Evolutionary conservation across 176 grass and related monocot genomes (phyloP).

Genomic region (Phyllostachys edulis): DNA sequence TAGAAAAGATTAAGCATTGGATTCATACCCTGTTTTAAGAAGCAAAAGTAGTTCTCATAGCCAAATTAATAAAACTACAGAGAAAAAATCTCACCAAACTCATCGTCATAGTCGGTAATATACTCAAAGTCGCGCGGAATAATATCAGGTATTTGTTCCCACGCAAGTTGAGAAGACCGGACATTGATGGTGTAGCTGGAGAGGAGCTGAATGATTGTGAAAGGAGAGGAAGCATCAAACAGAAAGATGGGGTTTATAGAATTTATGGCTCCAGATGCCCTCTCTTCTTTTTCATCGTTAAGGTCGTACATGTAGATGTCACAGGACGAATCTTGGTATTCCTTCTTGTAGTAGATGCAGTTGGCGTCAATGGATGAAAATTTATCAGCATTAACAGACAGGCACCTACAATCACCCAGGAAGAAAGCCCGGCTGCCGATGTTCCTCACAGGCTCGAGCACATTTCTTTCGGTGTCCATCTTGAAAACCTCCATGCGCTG

Average conservation of each 20-base stretch:
- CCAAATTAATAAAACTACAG: too few relatives aligned
- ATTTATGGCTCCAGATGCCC: neutral
- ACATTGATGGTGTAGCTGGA: neutral
- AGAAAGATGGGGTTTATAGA: neutral
- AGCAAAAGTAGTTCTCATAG: too few relatives aligned
- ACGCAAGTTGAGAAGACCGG: neutral
- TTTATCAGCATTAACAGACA: neutral
- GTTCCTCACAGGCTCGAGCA: neutral
- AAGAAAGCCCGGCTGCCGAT: conserved; percentile 4
- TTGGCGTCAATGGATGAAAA: neutral
- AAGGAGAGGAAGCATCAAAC: neutral
- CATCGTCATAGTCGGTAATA: too few relatives aligned
- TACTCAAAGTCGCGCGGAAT: too few relatives aligned
- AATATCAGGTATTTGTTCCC: too few relatives aligned
- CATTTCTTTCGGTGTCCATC: neutral
- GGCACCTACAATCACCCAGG: neutral
- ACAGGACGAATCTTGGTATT: fast-evolving
- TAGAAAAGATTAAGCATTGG: too few relatives aligned
- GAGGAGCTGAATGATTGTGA: neutral
- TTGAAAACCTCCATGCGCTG: neutral
- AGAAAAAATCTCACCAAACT: neutral
- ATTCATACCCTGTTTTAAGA: too few relatives aligned
- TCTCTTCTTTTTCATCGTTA: neutral
- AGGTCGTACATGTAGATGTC: neutral
- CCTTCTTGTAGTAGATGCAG: neutral